A percentile compares a stretch with the other conserved stretches of the same genome.
Conservation (phyloP, 78 protist species). For the Cavenderia fasciculata region DNA sequence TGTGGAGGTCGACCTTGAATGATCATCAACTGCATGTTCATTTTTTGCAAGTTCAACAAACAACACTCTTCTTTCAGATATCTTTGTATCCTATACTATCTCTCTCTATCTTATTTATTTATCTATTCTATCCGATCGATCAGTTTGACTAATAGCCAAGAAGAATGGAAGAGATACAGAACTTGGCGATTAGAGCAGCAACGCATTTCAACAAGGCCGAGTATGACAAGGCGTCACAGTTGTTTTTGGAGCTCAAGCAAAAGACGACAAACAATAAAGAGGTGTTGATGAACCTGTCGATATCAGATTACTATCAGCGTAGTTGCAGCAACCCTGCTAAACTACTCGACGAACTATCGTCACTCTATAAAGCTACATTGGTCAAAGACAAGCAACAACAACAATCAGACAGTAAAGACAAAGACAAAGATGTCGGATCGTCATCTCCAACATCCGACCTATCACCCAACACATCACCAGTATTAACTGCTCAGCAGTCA, state of each 20-base stretch:
- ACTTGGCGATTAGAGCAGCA: neutral
- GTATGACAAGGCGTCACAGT: conserved; percentile 25
- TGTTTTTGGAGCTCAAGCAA: conserved; percentile 30
- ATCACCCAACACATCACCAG: conserved; percentile 11
- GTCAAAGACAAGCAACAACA: too few relatives aligned
- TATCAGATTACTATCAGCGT: conserved; percentile 31
- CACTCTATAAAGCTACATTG: neutral
- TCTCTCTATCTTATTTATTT: too few relatives aligned
- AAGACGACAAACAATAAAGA: neutral
- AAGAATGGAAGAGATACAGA: conserved; percentile 8
- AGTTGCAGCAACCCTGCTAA: conserved; percentile 36
- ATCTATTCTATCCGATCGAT: too few relatives aligned
- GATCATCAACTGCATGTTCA: too few relatives aligned
- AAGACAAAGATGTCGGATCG: neutral
- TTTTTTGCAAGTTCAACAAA: too few relatives aligned
- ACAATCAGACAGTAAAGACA: too few relatives aligned
- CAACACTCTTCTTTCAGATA: too few relatives aligned
- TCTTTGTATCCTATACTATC: too few relatives aligned
- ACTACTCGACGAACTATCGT: conserved; percentile 29
- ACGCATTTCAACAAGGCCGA: conserved; percentile 32
- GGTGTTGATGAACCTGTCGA: conserved; percentile 36
- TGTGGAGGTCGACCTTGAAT: too few relatives aligned
- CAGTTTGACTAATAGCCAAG: too few relatives aligned
- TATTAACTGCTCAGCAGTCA: conserved; percentile 15
- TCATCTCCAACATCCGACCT: neutral